Percentiles rank a stretch among this genome's conserved stretches.
These are phyloP conservation scores for Lichtheimia hyalospora DNA, from an alignment of 371 early-diverging fungal species.

Conservation along the genomic window DNA sequence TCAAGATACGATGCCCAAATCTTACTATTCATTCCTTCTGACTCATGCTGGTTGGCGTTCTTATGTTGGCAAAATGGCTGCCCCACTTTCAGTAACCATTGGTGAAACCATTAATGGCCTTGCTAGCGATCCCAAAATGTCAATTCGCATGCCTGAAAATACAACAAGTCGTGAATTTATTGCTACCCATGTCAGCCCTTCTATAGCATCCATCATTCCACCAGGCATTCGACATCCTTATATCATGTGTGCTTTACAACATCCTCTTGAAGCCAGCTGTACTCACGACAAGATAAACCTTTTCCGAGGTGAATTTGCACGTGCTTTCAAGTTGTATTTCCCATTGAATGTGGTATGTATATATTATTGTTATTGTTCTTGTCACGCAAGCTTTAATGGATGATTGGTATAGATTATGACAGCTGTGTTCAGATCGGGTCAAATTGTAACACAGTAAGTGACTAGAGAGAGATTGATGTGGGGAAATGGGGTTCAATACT, in stretches of 20 bases:
- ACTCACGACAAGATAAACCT: constrained; percentile 32
- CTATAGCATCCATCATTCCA: constrained; percentile 49
- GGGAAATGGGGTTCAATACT: neutral
- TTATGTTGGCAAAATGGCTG: constrained; percentile 54
- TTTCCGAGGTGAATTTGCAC: constrained; percentile 44
- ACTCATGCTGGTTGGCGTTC: constrained; percentile 61
- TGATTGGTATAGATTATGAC: constrained; percentile 49
- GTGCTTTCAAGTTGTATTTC: constrained; percentile 66
- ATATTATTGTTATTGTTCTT: neutral
- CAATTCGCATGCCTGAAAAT: constrained; percentile 44
- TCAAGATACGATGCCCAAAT: constrained; percentile 59
- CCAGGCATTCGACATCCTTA: constrained; percentile 58
- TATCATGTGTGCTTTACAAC: constrained; percentile 72
- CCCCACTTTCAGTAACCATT: constrained; percentile 39
- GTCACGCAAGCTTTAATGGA: neutral
- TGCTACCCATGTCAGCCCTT: constrained; percentile 52
- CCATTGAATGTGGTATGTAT: constrained; percentile 65
- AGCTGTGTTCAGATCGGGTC: constrained; percentile 44
- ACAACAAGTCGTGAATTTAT: constrained; percentile 49
- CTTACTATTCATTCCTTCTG: constrained; percentile 66
- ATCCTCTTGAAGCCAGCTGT: constrained; percentile 64
- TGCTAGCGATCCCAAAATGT: constrained; percentile 24
- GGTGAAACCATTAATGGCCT: constrained; percentile 36
- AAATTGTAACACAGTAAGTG: constrained; percentile 45
- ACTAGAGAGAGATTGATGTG: too few species aligned